Conservation (phyloP, 768 basidiomycete genomes). For the Russula sp. region DNA sequence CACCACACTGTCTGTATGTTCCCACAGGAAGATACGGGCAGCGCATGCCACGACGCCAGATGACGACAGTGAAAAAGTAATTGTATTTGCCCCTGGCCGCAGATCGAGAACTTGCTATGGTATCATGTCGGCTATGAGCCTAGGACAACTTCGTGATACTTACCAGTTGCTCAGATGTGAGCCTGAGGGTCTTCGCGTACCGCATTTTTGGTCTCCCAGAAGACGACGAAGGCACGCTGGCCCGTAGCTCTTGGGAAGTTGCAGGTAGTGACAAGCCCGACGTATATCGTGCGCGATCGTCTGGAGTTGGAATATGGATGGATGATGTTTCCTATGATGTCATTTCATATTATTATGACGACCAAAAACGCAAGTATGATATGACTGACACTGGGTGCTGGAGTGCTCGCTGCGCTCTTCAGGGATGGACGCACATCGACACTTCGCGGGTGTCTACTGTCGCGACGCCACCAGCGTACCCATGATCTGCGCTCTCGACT, state of each 20-base stretch:
- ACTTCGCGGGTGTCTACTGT: constrained; percentile 25
- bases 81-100: constrained; percentile 80
- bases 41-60: constrained; percentile 79
- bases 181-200: constrained; percentile 85
- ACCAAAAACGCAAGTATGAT: background rate
- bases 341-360: background rate
- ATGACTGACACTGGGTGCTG: constrained; percentile 5
- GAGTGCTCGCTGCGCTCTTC: background rate
- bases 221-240: background rate
- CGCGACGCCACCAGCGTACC: constrained; percentile 80
- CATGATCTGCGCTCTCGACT: constrained; percentile 45
- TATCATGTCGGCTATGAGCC: background rate
- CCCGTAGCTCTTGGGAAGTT: background rate
- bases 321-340: background rate
- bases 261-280: background rate
- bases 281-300: background rate
- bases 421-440: background rate
- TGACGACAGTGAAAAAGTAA: constrained; percentile 88
- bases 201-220: constrained; percentile 34
- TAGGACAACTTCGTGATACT: constrained; percentile 24
- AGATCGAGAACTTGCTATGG: constrained; percentile 75
- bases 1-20: constrained; percentile 81
- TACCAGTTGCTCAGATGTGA: constrained; percentile 93
- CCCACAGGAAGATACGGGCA: constrained; percentile 94
- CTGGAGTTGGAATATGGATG: background rate